phyloP scores from a whole-genome alignment of 176 grass and related monocot genomes.

The Eleusine indica region DNA sequence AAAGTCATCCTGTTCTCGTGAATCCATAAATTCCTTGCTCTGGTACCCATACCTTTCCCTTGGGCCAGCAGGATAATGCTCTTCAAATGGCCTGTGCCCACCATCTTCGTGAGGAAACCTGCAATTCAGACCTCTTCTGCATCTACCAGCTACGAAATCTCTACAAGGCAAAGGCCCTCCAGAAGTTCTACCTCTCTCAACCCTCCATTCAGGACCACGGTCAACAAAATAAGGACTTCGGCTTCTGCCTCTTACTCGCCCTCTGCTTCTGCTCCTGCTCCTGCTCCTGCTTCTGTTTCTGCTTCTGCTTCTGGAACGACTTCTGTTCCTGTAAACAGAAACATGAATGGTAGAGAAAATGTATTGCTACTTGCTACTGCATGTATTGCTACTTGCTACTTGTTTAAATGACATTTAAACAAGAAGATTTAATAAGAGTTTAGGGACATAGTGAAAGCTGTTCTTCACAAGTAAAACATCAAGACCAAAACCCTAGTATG shows the following conservation, averaged over 20 bases:
- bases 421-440: conserved; percentile 30
- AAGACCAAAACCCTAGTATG: neutral
- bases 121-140: conserved; percentile 79
- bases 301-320: conserved; percentile 61
- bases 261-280: conserved; percentile 62
- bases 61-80: conserved; percentile 48
- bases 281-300: conserved; percentile 46
- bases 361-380: conserved; percentile 10
- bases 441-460: neutral
- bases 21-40: conserved; percentile 60
- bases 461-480: conserved; percentile 23
- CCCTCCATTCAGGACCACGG: conserved; percentile 60
- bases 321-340: conserved; percentile 58
- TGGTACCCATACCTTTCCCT: conserved; percentile 59
- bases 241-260: conserved; percentile 54
- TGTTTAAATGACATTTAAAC: conserved; percentile 28
- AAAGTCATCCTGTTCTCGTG: conserved; percentile 69
- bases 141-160: conserved; percentile 84
- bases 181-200: conserved; percentile 57
- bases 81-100: conserved; percentile 51
- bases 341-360: conserved; percentile 37
- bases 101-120: conserved; percentile 85
- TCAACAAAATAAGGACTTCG: conserved; percentile 69
- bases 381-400: neutral
- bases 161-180: conserved; percentile 67